These are phyloP conservation scores for Bretschneidera sinensis DNA, from an alignment of 345 rosid genomes.

Conservation along the genomic window DNA sequence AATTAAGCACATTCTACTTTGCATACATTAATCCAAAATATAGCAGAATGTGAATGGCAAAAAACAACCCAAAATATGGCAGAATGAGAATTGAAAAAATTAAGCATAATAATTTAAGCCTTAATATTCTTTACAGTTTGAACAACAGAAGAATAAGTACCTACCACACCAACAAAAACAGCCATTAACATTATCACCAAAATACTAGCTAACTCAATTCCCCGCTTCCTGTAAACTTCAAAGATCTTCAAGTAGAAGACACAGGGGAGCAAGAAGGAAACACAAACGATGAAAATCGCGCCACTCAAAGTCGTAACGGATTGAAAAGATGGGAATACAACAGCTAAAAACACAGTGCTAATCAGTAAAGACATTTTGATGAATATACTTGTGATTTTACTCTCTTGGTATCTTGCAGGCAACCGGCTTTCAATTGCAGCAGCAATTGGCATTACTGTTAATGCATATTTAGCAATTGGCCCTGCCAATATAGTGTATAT, in stretches of 20 bases:
- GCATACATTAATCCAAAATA: too few species aligned
- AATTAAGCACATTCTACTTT: too few species aligned
- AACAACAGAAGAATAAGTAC: slow-evolving; percentile 21
- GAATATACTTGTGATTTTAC: slow-evolving; percentile 20
- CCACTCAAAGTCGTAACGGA: slow-evolving; percentile 33
- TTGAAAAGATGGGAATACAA: slow-evolving; percentile 34
- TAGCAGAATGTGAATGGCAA: too few species aligned
- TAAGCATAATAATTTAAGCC: too few species aligned
- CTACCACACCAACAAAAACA: slow-evolving; percentile 10
- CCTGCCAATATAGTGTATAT: slow-evolving; percentile 35
- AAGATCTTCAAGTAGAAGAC: too few species aligned
- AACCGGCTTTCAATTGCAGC: slow-evolving; percentile 25
- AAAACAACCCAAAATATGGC: too few species aligned
- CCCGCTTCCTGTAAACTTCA: slow-evolving; percentile 3
- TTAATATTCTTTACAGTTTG: slow-evolving; percentile 8
- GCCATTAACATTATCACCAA: slow-evolving; percentile 10
- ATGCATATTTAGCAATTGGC: slow-evolving; percentile 41
- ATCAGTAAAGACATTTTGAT: slow-evolving; percentile 26
- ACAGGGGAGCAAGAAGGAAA: slow-evolving; percentile 6
- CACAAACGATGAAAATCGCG: slow-evolving; percentile 28
- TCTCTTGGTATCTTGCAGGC: slow-evolving; percentile 22
- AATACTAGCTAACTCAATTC: slow-evolving; percentile 14
- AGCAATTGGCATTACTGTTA: slow-evolving; percentile 33
- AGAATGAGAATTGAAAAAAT: too few species aligned
- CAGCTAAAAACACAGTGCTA: slow-evolving; percentile 29